These are phyloP conservation scores for Paramecium biaurelia DNA, from an alignment of 73 alveolate genomes.

Conservation along the genomic window DNA sequence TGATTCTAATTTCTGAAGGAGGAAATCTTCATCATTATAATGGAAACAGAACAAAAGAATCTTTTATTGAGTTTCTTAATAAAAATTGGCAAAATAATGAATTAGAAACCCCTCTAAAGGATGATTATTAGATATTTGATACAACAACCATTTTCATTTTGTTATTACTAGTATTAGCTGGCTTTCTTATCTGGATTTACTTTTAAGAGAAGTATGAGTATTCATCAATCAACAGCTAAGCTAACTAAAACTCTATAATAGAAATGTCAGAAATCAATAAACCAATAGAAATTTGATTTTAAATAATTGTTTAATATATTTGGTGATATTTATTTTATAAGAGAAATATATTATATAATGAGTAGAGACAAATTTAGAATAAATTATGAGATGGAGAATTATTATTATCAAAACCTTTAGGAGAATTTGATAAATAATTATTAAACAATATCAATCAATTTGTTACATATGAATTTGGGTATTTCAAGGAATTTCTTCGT, in stretches of 20 bases:
- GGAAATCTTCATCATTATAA: background rate
- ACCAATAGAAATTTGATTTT: background rate
- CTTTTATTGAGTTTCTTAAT: background rate
- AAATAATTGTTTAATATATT: background rate
- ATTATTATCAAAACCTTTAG: background rate
- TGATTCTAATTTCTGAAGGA: background rate
- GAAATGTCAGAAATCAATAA: background rate
- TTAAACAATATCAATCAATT: background rate
- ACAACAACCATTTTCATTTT: background rate
- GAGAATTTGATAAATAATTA: background rate
- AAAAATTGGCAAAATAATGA: conserved; percentile 6
- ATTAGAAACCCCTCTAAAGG: background rate
- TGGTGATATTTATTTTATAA: background rate
- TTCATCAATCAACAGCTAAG: background rate
- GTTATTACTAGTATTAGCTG: background rate
- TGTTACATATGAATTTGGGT: background rate
- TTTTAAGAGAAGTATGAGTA: background rate
- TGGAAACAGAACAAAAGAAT: conserved; percentile 1
- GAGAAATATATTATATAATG: background rate
- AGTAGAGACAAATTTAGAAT: background rate
- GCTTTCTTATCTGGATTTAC: background rate
- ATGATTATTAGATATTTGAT: background rate
- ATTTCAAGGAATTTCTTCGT: conserved; percentile 1
- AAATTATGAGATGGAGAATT: background rate
- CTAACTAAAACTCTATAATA: background rate